Evolutionary conservation across 2,329 filamentous ascomycete genomes (phyloP), one percentile per base, ranked within the genome.

Genomic region (Sporothrix luriei): DNA sequence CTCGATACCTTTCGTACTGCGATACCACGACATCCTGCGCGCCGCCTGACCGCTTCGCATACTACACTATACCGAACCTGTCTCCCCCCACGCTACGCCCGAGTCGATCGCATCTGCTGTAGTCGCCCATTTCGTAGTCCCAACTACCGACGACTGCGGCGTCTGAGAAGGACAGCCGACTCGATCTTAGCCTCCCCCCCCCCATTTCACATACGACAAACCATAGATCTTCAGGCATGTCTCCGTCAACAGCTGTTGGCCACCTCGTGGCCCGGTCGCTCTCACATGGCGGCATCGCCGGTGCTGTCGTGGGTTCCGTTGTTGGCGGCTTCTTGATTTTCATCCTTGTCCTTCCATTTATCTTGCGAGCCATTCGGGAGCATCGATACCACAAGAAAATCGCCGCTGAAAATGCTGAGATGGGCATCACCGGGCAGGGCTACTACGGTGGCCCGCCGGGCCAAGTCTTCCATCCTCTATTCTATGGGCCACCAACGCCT

Each of bases 221-320:
- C 33, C 33, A 16, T 26, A 38, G 43, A 51, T 10, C 9, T 57
- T n/a, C 54, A 26, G 40, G 10, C 66, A 73, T 74, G 72, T 51
- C 72, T 4, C 68, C 66, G 3, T 64, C 71, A 43, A n/a, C 57
- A 10, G 11, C 19, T 16, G 40, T 64, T 33, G 68, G 48, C 68
- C 65, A n/a, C 14, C 55, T 71, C 14, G 14, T 64, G 55, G 70
- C 71, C 40, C 71, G 73, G 43, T 66, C 68, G 13, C 72, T 78
- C 29, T 76, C 76, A 14, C 69, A 73, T 40, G 78, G 78, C 66
- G 75, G 73, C 71, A 77, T 79, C 62, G 78, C 78, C 51, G 78
- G 78, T 61, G 75, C 75, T 69, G 75, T 77, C 69, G 73, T 80
- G 68, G 78, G 78, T n/a, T 74, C 74, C 40, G 74, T 77, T 21